Percentiles rank a stretch among this genome's conserved stretches.
Evolutionary conservation across 352 stramenopile species (phyloP).

Genomic region (Phytophthora brassicae): DNA sequence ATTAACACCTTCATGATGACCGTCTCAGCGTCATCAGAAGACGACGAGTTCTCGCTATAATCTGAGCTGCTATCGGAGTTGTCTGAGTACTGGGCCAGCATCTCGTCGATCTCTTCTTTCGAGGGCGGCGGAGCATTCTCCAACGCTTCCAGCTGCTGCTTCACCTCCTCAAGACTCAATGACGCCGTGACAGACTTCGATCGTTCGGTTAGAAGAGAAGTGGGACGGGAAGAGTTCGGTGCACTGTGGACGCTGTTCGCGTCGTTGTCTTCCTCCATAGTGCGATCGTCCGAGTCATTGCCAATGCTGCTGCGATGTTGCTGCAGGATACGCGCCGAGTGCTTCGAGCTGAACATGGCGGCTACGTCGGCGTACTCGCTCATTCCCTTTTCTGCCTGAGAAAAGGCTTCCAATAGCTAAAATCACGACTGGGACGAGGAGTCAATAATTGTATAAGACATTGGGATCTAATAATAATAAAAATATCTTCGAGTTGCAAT

Average conservation of each 20-base stretch:
- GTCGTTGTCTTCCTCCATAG: conserved; percentile 26
- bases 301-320: conserved; percentile 33
- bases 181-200: conserved; percentile 6
- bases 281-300: conserved; percentile 15
- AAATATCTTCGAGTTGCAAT: too few species aligned
- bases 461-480: too few species aligned
- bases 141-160: conserved; percentile 47
- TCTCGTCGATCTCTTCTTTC: conserved; percentile 60
- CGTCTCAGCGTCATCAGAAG: conserved; percentile 33
- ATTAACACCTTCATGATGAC: conserved; percentile 88
- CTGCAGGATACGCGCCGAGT: conserved; percentile 32
- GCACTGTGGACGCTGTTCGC: conserved; percentile 19
- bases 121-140: conserved; percentile 45
- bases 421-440: conserved; percentile 18
- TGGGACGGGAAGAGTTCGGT: conserved; percentile 7
- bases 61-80: conserved; percentile 13
- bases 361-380: conserved; percentile 36
- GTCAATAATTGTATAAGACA: too few species aligned
- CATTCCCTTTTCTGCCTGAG: conserved; percentile 2
- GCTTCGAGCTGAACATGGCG: conserved; percentile 45
- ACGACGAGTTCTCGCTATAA: conserved; percentile 9
- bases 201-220: not conserved
- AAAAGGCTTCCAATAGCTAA: conserved; percentile 11
- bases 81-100: conserved; percentile 58
- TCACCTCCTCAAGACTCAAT: conserved; percentile 52